Evolutionary conservation across 2,329 filamentous ascomycete genomes (phyloP).

Genomic region (Exophiala dermatitidis): DNA sequence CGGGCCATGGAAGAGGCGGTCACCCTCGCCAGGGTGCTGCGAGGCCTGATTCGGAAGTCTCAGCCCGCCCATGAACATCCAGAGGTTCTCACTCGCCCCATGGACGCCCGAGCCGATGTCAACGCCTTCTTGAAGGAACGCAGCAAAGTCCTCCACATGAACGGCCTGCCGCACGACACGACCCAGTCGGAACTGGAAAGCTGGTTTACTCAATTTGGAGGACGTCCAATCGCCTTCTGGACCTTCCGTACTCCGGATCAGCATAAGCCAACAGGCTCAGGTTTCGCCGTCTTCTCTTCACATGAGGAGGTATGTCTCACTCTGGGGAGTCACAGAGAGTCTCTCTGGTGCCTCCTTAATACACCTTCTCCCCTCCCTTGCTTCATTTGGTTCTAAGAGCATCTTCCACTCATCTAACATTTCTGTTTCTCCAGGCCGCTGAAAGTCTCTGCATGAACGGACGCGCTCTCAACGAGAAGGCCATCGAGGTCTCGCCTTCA

Average conservation of each 20-base stretch:
- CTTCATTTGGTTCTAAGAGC: background rate
- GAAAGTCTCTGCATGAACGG: conserved; percentile 99
- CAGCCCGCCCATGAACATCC: conserved; percentile 89
- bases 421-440: conserved; percentile 58
- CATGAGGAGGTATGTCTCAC: conserved; percentile 76
- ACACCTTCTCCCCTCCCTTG: conserved; percentile 59
- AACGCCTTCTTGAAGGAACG: conserved; percentile 91
- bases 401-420: conserved; percentile 6
- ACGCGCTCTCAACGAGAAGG: conserved; percentile 94
- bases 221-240: conserved; percentile 97
- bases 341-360: conserved; percentile 6
- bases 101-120: conserved; percentile 95
- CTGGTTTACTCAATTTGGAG: conserved; percentile 99
- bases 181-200: conserved; percentile 98
- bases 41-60: conserved; percentile 90
- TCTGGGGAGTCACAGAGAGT: background rate
- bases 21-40: conserved; percentile 83
- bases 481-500: conserved; percentile 95
- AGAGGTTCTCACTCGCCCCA: conserved; percentile 86
- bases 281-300: conserved; percentile 96
- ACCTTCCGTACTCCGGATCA: conserved; percentile 95
- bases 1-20: conserved; percentile 97
- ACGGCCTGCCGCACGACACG: conserved; percentile 91
- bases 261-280: conserved; percentile 97
- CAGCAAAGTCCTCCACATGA: conserved; percentile 97